phyloP scores from a whole-genome alignment of 352 stramenopile genomes.

The Paralagenidium karlingii region DNA sequence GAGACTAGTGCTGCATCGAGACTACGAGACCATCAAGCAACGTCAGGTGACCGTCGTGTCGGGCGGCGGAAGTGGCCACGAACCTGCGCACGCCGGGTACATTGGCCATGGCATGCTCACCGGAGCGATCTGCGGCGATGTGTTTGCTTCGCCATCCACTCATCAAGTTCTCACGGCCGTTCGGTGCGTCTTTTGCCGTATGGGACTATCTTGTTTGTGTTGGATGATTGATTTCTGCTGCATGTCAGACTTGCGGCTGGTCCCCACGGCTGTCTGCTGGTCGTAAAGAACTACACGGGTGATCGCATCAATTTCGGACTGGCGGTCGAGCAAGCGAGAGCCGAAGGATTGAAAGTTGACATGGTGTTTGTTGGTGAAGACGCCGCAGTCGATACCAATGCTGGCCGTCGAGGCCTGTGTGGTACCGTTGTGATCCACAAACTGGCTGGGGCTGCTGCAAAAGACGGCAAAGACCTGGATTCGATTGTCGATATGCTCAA shows the following conservation, averaged over 20 bases:
- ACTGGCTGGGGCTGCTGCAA: constrained; percentile 84
- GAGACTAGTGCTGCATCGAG: constrained; percentile 58
- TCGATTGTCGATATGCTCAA: constrained; percentile 56
- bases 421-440: constrained; percentile 97
- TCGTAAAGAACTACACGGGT: constrained; percentile 99
- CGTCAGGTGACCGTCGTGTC: constrained; percentile 69
- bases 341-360: constrained; percentile 79
- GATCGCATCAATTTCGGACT: constrained; percentile 98
- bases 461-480: constrained; percentile 65
- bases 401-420: constrained; percentile 91
- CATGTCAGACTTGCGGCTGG: too few relatives aligned
- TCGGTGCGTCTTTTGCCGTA: constrained; percentile 67
- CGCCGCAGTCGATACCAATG: constrained; percentile 87
- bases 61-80: constrained; percentile 79
- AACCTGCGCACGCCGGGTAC: constrained; percentile 94
- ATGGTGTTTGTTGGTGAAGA: constrained; percentile 98
- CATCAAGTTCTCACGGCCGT: constrained; percentile 93
- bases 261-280: constrained; percentile 84
- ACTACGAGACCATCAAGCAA: constrained; percentile 46
- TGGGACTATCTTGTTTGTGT: too few relatives aligned
- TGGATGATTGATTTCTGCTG: background rate
- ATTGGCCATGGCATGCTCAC: constrained; percentile 95
- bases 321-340: constrained; percentile 92
- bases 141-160: constrained; percentile 94
- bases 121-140: constrained; percentile 91